Evolutionary conservation across 208 protist species (phyloP).

Genomic region (Leishmania martiniquensis): DNA sequence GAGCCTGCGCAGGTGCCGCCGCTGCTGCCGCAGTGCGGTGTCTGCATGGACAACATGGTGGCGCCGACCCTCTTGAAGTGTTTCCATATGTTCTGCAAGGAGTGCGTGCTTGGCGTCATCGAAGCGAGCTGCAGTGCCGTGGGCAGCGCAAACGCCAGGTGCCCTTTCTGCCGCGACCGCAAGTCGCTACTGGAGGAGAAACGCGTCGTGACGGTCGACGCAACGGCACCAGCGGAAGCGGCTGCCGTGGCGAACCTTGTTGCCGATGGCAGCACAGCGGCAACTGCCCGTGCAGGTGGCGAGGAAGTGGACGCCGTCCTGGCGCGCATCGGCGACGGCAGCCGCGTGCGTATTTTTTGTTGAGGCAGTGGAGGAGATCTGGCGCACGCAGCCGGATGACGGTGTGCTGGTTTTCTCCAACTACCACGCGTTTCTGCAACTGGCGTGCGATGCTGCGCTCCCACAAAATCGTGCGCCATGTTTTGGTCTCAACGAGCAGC

Average conservation of each 20-base stretch:
- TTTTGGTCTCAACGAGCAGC: conserved; percentile 59
- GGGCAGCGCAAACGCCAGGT: conserved; percentile 35
- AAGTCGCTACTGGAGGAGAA: conserved; percentile 36
- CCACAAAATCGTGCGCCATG: conserved; percentile 38
- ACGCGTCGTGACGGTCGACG: conserved; percentile 14
- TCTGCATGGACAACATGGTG: conserved; percentile 55
- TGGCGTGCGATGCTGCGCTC: conserved; percentile 23
- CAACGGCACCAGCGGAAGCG: neutral
- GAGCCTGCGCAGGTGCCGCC: conserved; percentile 41
- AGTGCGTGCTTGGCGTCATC: conserved; percentile 51
- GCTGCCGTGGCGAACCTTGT: neutral
- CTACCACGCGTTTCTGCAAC: conserved; percentile 37
- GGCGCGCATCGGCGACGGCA: conserved; percentile 35
- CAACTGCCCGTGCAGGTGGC: neutral
- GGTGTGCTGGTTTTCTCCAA: conserved; percentile 59
- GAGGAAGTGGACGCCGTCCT: conserved; percentile 23
- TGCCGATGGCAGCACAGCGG: neutral
- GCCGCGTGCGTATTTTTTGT: conserved; percentile 37
- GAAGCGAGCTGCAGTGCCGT: conserved; percentile 29
- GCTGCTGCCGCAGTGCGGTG: conserved; percentile 38
- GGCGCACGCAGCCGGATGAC: conserved; percentile 31
- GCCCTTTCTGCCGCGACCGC: conserved; percentile 47
- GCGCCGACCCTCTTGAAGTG: conserved; percentile 53
- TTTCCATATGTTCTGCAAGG: conserved; percentile 66
- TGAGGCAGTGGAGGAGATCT: conserved; percentile 39